Percentiles rank a stretch among this genome's conserved stretches.
These are phyloP conservation scores for Claviceps citrina DNA, from an alignment of 2,329 filamentous ascomycete species.

Conservation along the genomic window DNA sequence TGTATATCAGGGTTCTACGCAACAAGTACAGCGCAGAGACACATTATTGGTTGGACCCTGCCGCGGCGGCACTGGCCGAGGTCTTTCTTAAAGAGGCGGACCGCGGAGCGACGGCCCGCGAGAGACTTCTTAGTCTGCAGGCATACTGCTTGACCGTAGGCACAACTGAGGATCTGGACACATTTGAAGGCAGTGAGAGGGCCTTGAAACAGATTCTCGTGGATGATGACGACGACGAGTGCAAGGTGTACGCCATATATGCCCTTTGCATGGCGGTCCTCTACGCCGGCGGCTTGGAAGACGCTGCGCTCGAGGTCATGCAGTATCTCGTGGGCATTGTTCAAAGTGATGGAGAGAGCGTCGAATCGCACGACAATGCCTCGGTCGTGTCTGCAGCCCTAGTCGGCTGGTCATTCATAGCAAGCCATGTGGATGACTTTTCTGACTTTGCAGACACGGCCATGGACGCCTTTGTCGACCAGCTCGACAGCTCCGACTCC, in stretches of 20 bases:
- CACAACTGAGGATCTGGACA: conserved; percentile 42
- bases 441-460: conserved; percentile 55
- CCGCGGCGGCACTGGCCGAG: conserved; percentile 39
- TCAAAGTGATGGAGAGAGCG: conserved; percentile 59
- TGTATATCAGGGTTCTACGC: conserved; percentile 38
- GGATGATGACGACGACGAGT: conserved; percentile 47
- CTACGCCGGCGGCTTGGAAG: conserved; percentile 57
- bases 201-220: conserved; percentile 21
- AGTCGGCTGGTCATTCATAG: conserved; percentile 65
- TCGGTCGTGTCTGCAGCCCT: conserved; percentile 60
- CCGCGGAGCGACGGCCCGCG: conserved; percentile 49
- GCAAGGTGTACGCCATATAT: conserved; percentile 55
- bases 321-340: conserved; percentile 63
- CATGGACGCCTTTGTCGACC: conserved; percentile 69
- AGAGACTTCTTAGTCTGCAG: conserved; percentile 55
- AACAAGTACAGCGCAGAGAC: conserved; percentile 18
- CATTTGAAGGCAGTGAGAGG: conserved; percentile 16
- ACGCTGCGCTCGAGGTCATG: conserved; percentile 56
- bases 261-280: conserved; percentile 56
- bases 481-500: conserved; percentile 60
- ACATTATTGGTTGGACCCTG: conserved; percentile 38
- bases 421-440: conserved; percentile 61
- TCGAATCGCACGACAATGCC: conserved; percentile 56
- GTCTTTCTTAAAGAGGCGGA: conserved; percentile 58
- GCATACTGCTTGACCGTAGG: conserved; percentile 56